A percentile compares a stretch with the other conserved stretches of the same genome.
phyloP scores from a whole-genome alignment of 257 asterid species.

The Euphrasia confusa region DNA sequence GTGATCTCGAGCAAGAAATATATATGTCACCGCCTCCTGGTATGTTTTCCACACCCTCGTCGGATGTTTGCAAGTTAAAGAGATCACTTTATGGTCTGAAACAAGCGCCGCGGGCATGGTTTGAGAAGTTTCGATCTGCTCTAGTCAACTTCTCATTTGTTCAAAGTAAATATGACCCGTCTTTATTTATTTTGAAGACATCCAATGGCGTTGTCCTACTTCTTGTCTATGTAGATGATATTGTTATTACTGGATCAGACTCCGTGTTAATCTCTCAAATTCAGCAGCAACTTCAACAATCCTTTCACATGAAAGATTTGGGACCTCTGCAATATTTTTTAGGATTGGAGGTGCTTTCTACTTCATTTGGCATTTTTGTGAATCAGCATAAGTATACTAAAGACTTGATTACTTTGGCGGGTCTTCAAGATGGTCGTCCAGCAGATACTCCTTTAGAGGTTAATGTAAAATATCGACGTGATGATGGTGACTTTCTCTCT shows the following conservation, averaged over 20 bases:
- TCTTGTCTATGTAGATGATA: not conserved
- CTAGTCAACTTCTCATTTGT: too few relatives aligned
- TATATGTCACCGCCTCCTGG: too few relatives aligned
- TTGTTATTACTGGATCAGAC: not conserved
- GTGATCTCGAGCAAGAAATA: too few relatives aligned
- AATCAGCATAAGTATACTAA: conserved; percentile 10
- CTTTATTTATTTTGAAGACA: too few relatives aligned
- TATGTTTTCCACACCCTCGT: too few relatives aligned
- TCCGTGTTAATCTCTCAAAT: not conserved
- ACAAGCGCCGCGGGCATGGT: too few relatives aligned
- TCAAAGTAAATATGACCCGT: too few relatives aligned
- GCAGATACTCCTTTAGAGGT: conserved; percentile 1
- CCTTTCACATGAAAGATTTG: not conserved
- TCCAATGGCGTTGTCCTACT: not conserved
- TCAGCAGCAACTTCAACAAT: not conserved
- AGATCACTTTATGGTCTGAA: too few relatives aligned
- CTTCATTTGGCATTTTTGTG: not conserved
- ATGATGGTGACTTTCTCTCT: conserved; percentile 8
- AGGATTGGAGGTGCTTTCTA: not conserved
- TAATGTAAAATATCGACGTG: conserved; percentile 14
- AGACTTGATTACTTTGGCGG: not conserved
- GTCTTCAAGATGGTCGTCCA: not conserved
- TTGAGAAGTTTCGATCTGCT: too few relatives aligned
- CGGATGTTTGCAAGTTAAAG: too few relatives aligned
- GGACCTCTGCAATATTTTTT: too few relatives aligned